phyloP scores from a whole-genome alignment of 1,139 yeast genomes.

The Casaregolazyma lundiana region DNA sequence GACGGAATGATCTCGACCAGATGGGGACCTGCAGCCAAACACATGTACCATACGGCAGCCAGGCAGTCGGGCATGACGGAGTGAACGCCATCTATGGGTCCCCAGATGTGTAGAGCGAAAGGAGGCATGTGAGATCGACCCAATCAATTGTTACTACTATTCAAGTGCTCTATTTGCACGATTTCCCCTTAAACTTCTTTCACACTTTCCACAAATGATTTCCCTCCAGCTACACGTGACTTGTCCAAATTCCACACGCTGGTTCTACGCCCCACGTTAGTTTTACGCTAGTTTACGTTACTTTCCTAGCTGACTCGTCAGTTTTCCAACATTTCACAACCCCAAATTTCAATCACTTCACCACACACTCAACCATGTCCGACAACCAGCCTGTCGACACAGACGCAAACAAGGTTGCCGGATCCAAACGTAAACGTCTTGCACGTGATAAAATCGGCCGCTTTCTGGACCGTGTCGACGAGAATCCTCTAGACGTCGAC shows the following conservation, averaged over 20 bases:
- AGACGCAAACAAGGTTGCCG: neutral
- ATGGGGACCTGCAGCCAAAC: constrained; percentile 20
- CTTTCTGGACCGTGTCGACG: constrained; percentile 55
- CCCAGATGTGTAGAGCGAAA: constrained; percentile 57
- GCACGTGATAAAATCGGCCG: constrained; percentile 50
- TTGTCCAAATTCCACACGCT: no score
- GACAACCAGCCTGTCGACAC: neutral
- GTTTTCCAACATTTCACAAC: neutral
- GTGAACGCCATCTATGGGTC: constrained; percentile 32
- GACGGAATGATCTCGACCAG: constrained; percentile 46
- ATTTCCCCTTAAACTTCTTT: no score
- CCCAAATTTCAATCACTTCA: no score
- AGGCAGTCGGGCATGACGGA: constrained; percentile 44
- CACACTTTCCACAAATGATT: no score
- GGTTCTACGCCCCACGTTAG: neutral
- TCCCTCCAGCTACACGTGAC: no score
- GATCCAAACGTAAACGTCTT: constrained; percentile 28
- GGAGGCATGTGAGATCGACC: neutral
- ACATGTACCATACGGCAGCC: constrained; percentile 39
- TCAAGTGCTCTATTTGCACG: no score
- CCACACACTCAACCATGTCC: neutral
- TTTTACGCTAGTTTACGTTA: no score
- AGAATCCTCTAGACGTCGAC: constrained; percentile 52
- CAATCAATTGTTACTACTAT: no score
- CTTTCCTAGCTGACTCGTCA: neutral